A percentile compares a stretch with the other conserved stretches of the same genome.
These are phyloP conservation scores for Termitomyces sp. DNA, from an alignment of 1,284 basidiomycete genomes.

Conservation along the genomic window DNA sequence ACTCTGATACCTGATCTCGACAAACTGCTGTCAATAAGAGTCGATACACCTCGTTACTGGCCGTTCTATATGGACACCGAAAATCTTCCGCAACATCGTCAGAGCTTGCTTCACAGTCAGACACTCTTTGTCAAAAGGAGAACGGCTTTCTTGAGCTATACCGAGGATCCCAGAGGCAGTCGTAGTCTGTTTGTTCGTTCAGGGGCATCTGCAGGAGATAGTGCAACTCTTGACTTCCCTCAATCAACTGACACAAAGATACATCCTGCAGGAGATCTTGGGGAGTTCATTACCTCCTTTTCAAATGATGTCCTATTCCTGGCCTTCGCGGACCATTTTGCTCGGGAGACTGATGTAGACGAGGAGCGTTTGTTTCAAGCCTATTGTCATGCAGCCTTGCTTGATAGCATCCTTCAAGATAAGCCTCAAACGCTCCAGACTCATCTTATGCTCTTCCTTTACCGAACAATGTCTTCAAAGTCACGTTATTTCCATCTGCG, in stretches of 20 bases:
- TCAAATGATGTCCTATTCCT: conserved; percentile 74
- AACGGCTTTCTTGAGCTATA: conserved; percentile 88
- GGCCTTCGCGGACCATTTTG: conserved; percentile 73
- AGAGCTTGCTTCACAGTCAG: conserved; percentile 67
- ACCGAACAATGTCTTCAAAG: conserved; percentile 52
- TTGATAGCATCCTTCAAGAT: conserved; percentile 87
- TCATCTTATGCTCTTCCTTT: conserved; percentile 68
- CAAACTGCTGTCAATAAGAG: conserved; percentile 70
- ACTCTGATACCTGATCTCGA: conserved; percentile 88
- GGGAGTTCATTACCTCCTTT: conserved; percentile 81
- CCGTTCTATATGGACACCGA: conserved; percentile 79
- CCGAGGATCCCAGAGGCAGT: conserved; percentile 88
- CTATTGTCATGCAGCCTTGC: conserved; percentile 73
- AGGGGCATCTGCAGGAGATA: conserved; percentile 70
- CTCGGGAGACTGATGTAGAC: conserved; percentile 52
- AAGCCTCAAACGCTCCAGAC: conserved; percentile 74
- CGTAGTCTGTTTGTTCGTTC: conserved; percentile 83
- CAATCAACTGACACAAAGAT: conserved; percentile 62
- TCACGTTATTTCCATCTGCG: conserved; percentile 60
- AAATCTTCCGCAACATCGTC: conserved; percentile 61
- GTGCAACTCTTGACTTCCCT: conserved; percentile 77
- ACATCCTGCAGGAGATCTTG: conserved; percentile 66
- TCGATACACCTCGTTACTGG: conserved; percentile 94
- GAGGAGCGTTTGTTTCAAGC: conserved; percentile 62
- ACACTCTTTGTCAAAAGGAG: conserved; percentile 90